phyloP scores from a whole-genome alignment of 2,329 filamentous ascomycete species.

The Juglanconis oblonga region DNA sequence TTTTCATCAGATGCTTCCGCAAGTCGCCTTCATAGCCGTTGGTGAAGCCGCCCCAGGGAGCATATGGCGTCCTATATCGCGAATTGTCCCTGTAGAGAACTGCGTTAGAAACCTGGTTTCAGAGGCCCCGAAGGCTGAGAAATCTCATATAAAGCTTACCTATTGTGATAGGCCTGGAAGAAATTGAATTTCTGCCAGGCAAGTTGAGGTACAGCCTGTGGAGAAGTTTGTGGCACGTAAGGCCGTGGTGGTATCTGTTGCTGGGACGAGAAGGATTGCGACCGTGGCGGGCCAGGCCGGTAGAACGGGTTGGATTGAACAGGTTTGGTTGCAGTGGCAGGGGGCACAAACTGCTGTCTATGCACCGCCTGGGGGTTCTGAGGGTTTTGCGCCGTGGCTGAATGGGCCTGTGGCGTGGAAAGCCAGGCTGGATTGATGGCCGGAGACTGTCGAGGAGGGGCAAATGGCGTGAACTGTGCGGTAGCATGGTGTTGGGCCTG shows the following conservation, averaged over 20 bases:
- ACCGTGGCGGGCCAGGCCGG: background rate
- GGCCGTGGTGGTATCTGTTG: conserved; percentile 8
- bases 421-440: conserved; percentile 13
- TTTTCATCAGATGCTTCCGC: conserved; percentile 42
- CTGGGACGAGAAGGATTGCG: background rate
- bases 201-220: conserved; percentile 7
- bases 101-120: conserved; percentile 6
- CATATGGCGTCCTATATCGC: conserved; percentile 60
- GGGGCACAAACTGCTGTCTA: background rate
- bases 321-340: background rate
- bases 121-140: background rate
- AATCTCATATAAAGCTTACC: conserved; percentile 33
- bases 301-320: background rate
- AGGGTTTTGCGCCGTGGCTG: background rate
- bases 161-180: conserved; percentile 59
- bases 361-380: background rate
- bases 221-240: conserved; percentile 7
- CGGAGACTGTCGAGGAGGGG: background rate
- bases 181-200: conserved; percentile 55
- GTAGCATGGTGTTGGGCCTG: background rate
- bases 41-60: conserved; percentile 54
- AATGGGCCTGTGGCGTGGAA: background rate
- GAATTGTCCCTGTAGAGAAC: conserved; percentile 43
- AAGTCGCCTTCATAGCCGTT: conserved; percentile 58
- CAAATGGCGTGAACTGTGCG: conserved; percentile 1